Conservation (phyloP, 441 rosid genomes). For the Cnidoscolus chayamansa region DNA sequence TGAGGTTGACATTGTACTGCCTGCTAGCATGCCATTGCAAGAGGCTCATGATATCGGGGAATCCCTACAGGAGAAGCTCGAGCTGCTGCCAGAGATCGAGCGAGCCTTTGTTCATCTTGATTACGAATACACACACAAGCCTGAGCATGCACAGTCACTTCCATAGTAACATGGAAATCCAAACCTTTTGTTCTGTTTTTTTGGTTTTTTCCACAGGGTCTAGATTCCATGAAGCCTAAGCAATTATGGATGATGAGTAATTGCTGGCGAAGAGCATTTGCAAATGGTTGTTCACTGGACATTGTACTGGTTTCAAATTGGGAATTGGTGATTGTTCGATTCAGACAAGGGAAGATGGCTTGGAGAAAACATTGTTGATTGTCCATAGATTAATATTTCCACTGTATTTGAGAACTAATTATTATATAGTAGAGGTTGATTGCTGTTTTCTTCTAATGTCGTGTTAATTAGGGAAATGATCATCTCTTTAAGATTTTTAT, state of each 20-base stretch:
- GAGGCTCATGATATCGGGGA: conserved; percentile 93
- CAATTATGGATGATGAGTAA: not conserved
- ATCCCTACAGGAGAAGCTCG: conserved; percentile 81
- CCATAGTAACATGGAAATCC: conserved; percentile 18
- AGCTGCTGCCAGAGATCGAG: conserved; percentile 76
- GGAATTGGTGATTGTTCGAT: not conserved
- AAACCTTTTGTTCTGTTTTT: not conserved
- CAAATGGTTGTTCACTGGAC: conserved; percentile 1
- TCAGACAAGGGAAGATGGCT: not conserved
- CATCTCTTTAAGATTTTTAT: too few relatives aligned
- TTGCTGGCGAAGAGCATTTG: not conserved
- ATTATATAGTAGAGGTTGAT: not conserved
- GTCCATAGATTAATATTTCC: not conserved
- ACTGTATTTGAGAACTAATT: not conserved
- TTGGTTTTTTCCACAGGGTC: conserved; percentile 2
- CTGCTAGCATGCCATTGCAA: conserved; percentile 77
- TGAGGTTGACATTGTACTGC: conserved; percentile 90
- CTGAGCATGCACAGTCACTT: conserved; percentile 74
- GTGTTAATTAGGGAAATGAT: too few relatives aligned
- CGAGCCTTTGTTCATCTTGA: conserved; percentile 95
- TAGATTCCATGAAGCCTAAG: not conserved
- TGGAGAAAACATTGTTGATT: not conserved
- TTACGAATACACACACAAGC: conserved; percentile 85
- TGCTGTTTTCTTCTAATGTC: not conserved
- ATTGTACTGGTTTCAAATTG: not conserved